A percentile compares a stretch with the other conserved stretches of the same genome.
These are phyloP conservation scores for Kwoniella europaea DNA, from an alignment of 768 basidiomycete genomes.

Conservation along the genomic window DNA sequence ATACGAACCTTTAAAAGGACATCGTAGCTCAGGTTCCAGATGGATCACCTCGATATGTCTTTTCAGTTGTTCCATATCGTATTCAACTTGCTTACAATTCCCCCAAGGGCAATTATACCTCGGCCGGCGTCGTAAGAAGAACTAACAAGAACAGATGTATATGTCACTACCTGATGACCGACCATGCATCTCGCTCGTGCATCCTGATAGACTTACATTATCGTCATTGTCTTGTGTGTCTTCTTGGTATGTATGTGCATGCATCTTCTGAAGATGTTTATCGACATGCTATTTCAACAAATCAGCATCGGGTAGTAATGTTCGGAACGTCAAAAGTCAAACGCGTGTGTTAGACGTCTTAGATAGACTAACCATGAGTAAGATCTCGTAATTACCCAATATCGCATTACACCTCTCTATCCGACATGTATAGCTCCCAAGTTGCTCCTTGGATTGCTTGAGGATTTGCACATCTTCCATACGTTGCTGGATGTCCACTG, in stretches of 20 bases:
- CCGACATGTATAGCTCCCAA: not conserved
- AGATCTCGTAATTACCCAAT: slow-evolving; percentile 5
- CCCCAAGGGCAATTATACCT: slow-evolving; percentile 8
- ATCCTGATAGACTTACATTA: not conserved
- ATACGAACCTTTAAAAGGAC: slow-evolving; percentile 10
- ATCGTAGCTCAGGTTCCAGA: slow-evolving; percentile 9
- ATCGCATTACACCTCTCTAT: not conserved
- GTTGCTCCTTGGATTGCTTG: not conserved
- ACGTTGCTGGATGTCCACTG: not conserved
- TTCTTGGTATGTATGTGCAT: not conserved
- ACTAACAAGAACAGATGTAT: not conserved
- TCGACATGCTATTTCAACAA: too few relatives aligned
- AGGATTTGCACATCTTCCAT: not conserved
- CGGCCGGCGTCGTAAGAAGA: not conserved
- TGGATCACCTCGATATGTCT: slow-evolving; percentile 12
- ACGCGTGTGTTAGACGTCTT: not conserved
- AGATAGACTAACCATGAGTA: slow-evolving; percentile 4
- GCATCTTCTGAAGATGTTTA: not conserved
- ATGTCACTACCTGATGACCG: not conserved
- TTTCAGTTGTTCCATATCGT: not conserved
- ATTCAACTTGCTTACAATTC: slow-evolving; percentile 2
- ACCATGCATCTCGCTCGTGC: not conserved
- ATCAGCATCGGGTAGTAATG: too few relatives aligned
- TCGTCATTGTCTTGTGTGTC: not conserved
- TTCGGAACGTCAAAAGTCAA: slow-evolving; percentile 13